These are phyloP conservation scores for Hypoxylon sp. DNA, from an alignment of 2,329 filamentous ascomycete genomes.

Conservation along the genomic window DNA sequence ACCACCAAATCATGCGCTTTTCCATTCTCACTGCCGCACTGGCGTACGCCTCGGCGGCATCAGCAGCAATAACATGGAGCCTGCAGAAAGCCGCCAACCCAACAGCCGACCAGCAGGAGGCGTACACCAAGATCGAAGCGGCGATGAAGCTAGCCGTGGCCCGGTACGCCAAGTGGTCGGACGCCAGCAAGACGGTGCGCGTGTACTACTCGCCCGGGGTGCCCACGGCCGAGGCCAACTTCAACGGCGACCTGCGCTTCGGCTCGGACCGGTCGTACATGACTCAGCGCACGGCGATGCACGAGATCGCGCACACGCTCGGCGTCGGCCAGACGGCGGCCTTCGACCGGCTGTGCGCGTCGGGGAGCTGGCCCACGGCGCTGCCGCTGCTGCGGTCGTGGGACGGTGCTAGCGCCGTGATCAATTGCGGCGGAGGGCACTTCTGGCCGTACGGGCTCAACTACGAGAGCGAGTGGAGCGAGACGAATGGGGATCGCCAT, in stretches of 20 bases:
- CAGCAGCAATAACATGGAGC: constrained; percentile 56
- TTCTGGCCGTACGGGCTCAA: constrained; percentile 58
- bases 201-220: constrained; percentile 60
- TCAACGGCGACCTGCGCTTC: constrained; percentile 62
- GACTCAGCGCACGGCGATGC: constrained; percentile 62
- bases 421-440: constrained; percentile 55
- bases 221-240: constrained; percentile 60
- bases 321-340: constrained; percentile 60
- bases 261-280: constrained; percentile 60
- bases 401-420: constrained; percentile 54
- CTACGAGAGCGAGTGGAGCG: constrained; percentile 60
- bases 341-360: constrained; percentile 56
- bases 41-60: constrained; percentile 51
- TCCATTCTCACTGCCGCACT: constrained; percentile 49
- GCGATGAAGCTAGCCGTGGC: constrained; percentile 58
- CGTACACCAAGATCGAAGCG: constrained; percentile 58
- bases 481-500: constrained; percentile 59
- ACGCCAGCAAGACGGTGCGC: constrained; percentile 55
- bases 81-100: constrained; percentile 57
- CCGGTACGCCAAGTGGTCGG: constrained; percentile 55
- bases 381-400: constrained; percentile 56
- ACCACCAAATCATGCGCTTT: constrained; percentile 53
- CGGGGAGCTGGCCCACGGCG: constrained; percentile 58
- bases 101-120: constrained; percentile 57
- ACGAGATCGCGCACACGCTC: constrained; percentile 62